Evolutionary conservation across 306 rosid species (phyloP), one percentile per base, ranked within the genome.

Genomic region (Mucuna pruriens): DNA sequence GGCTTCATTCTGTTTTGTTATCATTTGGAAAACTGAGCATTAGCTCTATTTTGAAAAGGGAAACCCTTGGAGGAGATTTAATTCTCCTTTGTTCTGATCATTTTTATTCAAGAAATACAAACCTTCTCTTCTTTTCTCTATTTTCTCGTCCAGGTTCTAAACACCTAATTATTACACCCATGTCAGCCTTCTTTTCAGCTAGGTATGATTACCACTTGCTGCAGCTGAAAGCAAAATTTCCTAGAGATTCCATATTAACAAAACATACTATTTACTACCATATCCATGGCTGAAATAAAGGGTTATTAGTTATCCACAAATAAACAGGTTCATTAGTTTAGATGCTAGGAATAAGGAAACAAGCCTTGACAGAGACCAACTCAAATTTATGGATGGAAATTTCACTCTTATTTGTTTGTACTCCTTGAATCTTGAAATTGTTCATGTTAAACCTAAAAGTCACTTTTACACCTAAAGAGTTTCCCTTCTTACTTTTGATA

Each of bases 361-460:
- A 49, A 26, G 74, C 33, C 49, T 57, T 13, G 55, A 46, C 5
- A 10, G 46, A 80, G 34, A 61, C 4, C 4, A 42, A 76, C 62
- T 52, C 19, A 76, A 11, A 61, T 6, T 58, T 13, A 58, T 74
- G 67, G 25, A 33, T 29, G 44, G 20, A 67, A 55, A 75, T 22
- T 16, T 23, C 70, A 34, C 57, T 64, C 36, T 10, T 34, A 54
- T 13, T 20, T 17, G 12, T 77, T 49, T 12, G 42, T 54, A 2
- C 45, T 44, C 64, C 73, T 49, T 63, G 75, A 80, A 51, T 76
- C 55, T 81, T 23, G 38, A 77, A 71, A 42, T 40, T 81, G 42
- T 23, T 8, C 22, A 46, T 58, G 22, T 34, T 72, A 33, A 81
- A 68, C 77, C 36, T n/a, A 29, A 61, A 68, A 25, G 10, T 17